These are phyloP conservation scores for Penicillium bialowiezense DNA, from an alignment of 495 filamentous ascomycete species.

Conservation along the genomic window DNA sequence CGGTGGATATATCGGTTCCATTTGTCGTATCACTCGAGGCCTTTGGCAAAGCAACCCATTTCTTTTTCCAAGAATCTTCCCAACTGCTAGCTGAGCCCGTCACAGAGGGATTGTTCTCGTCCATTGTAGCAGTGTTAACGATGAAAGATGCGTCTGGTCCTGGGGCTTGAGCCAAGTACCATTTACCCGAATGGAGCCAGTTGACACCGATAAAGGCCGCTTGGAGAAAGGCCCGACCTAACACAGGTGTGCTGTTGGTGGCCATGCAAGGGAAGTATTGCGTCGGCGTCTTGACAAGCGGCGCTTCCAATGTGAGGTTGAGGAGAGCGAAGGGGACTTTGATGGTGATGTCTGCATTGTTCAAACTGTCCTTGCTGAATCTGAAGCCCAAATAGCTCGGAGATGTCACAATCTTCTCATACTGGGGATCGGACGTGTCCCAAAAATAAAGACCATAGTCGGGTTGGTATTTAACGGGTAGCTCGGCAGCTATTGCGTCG, in stretches of 20 bases:
- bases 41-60: too few species aligned
- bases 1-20: too few species aligned
- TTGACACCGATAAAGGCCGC: constrained; percentile 52
- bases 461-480: constrained; percentile 43
- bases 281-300: constrained; percentile 36
- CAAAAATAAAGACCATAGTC: constrained; percentile 45
- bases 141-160: constrained; percentile 25
- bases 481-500: constrained; percentile 38
- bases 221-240: constrained; percentile 57
- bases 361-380: constrained; percentile 28
- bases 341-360: constrained; percentile 39
- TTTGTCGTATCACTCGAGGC: too few species aligned
- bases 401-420: constrained; percentile 41
- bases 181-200: constrained; percentile 37
- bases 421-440: constrained; percentile 41
- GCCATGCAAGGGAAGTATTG: constrained; percentile 53
- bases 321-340: constrained; percentile 54
- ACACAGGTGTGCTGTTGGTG: constrained; percentile 18
- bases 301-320: constrained; percentile 46
- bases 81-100: too few species aligned
- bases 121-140: too few species aligned
- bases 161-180: constrained; percentile 47
- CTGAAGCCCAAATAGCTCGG: constrained; percentile 48
- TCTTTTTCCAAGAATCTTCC: too few species aligned
- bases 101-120: too few species aligned